Evolutionary conservation across 176 grass and related monocot genomes (phyloP).

Genomic region (maize (Zea mays)): DNA sequence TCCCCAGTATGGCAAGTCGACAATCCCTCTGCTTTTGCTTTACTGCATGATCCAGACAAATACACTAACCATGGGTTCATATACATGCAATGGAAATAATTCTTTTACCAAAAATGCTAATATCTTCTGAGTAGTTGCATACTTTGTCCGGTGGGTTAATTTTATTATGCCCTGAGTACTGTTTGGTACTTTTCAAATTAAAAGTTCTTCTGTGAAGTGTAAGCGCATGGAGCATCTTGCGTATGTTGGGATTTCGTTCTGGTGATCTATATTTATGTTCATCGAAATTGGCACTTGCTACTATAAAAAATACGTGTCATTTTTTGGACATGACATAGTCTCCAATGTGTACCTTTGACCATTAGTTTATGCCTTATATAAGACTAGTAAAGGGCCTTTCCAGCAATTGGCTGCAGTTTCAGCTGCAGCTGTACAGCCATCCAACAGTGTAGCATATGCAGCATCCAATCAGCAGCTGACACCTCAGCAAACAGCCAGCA

Average conservation of each 20-base stretch:
- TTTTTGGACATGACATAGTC: neutral
- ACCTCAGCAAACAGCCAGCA: too few relatives aligned
- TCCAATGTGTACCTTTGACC: neutral
- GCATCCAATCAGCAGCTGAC: too few relatives aligned
- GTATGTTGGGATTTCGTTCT: neutral
- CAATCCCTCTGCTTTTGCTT: neutral
- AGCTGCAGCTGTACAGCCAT: too few relatives aligned
- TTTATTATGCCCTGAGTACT: neutral
- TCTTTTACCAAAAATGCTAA: neutral
- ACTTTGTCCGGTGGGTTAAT: neutral
- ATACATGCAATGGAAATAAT: neutral
- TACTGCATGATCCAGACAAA: neutral
- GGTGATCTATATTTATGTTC: neutral
- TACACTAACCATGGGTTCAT: neutral
- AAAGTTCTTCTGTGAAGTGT: neutral
- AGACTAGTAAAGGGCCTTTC: neutral
- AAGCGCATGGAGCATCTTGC: neutral
- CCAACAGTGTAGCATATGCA: too few relatives aligned
- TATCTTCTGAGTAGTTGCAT: neutral
- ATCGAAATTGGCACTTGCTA: neutral
- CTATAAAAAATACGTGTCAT: neutral
- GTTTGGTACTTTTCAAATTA: neutral
- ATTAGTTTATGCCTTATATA: neutral
- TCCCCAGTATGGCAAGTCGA: neutral
- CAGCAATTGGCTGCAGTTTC: too few relatives aligned